Percentiles rank a stretch among this genome's conserved stretches.
phyloP scores from a whole-genome alignment of 2,329 filamentous ascomycete species.

The Fusarium falciforme region DNA sequence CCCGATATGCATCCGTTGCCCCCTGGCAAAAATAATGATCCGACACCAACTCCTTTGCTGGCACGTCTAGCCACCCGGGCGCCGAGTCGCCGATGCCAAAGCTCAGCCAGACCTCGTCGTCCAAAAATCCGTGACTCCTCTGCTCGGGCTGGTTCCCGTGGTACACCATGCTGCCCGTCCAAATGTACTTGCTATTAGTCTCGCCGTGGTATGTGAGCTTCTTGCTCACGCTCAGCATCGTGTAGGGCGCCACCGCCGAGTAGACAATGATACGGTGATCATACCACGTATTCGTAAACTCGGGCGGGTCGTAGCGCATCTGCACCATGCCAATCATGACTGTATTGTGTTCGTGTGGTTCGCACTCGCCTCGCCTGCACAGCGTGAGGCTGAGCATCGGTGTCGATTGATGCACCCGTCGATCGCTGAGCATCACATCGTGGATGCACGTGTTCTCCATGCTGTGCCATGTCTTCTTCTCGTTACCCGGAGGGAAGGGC shows the following conservation, averaged over 20 bases:
- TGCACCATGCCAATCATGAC: conserved; percentile 39
- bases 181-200: conserved; percentile 36
- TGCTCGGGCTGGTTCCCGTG: conserved; percentile 19
- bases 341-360: conserved; percentile 34
- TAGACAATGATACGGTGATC: conserved; percentile 39
- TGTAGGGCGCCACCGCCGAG: conserved; percentile 28
- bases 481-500: conserved; percentile 31
- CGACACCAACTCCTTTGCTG: conserved; percentile 32
- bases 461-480: conserved; percentile 36
- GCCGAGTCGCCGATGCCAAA: conserved; percentile 38
- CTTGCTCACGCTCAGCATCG: conserved; percentile 40
- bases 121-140: conserved; percentile 32
- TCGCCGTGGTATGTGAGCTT: conserved; percentile 39
- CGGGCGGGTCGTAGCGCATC: conserved; percentile 38
- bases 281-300: conserved; percentile 37
- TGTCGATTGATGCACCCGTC: conserved; percentile 37
- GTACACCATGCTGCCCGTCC: conserved; percentile 41
- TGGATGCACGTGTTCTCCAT: conserved; percentile 30
- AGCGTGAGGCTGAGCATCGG: conserved; percentile 39
- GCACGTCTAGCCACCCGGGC: conserved; percentile 36
- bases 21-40: conserved; percentile 37
- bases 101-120: conserved; percentile 39
- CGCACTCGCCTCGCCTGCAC: conserved; percentile 32
- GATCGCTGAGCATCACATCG: conserved; percentile 39
- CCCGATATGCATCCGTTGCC: conserved; percentile 18